A percentile compares a stretch with the other conserved stretches of the same genome.
Conservation (phyloP, 1,139 yeast species). For the Scheffersomyces insectosa region DNA sequence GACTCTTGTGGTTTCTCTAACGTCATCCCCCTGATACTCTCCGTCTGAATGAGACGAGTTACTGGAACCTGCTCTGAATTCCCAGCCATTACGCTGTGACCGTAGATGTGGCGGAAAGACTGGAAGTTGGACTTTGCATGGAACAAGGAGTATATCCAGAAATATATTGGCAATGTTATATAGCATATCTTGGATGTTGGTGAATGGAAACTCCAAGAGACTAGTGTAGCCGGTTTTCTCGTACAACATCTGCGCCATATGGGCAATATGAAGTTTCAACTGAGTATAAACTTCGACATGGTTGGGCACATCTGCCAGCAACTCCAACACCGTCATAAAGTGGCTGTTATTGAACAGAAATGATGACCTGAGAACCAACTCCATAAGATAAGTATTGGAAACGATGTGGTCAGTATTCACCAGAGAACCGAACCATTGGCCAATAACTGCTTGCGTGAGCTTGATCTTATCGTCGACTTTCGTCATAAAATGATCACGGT, state of each 20-base stretch:
- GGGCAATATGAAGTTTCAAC: constrained; percentile 9
- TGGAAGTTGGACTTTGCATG: constrained; percentile 5
- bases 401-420: too few relatives aligned
- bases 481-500: too few relatives aligned
- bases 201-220: constrained; percentile 20
- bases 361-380: constrained; percentile 15
- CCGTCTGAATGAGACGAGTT: too few relatives aligned
- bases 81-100: too few relatives aligned
- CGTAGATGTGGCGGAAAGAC: too few relatives aligned
- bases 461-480: too few relatives aligned
- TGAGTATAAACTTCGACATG: too few relatives aligned
- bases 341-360: constrained; percentile 14
- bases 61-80: too few relatives aligned
- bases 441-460: too few relatives aligned
- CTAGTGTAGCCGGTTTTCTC: constrained; percentile 4
- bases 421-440: too few relatives aligned
- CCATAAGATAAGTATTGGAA: constrained; percentile 15
- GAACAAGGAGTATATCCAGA: constrained; percentile 21
- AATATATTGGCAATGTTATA: constrained; percentile 21
- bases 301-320: constrained; percentile 1
- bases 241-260: constrained; percentile 11
- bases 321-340: constrained; percentile 14
- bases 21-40: too few relatives aligned
- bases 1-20: too few relatives aligned
- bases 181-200: constrained; percentile 20